Base-by-base conservation (phyloP, 1,284 basidiomycete genomes). In the Coniophora puteana region DNA sequence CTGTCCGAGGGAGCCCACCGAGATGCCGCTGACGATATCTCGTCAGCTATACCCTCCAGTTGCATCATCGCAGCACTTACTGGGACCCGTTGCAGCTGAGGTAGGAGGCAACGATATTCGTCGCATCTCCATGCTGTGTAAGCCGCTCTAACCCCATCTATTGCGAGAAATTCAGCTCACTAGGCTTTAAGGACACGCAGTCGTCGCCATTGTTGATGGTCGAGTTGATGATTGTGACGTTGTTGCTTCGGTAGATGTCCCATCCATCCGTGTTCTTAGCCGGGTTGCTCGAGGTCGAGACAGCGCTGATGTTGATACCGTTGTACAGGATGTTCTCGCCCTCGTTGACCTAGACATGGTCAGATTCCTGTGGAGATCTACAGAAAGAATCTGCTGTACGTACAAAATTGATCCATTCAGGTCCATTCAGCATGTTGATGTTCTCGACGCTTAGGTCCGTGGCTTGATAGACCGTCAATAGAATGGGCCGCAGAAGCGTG, bases 171-270 rank as follows among this genome's bases (percentile, higher is more conserved):
- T n/a, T n/a, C n/a, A 2, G 40, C 62, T 52, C 65, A 69, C 82
- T 84, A 3, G 81, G 75, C 58, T 83, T 83, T 67, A 85, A 83
- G 4, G 71, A 71, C 23, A 83, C 75, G 53, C 79, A 85, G 55
- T 82, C 75, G 46, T 79, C 80, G 4, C 74, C 78, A 40, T 82
- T 81, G 40, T 71, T 68, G 37, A 81, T 78, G 14, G 69, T 61
- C 1, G 74, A 76, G 47, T 80, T 68, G 32, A 61, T 56, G 36
- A 80, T 72, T 0, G 66, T 62, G 10, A 81, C 69, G 38, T 64
- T 62, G 43, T 74, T 69, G 26, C 74, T 77, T 36, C 77, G 70
- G 53, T 82, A 81, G 17, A 78, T 74, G 50, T 83, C 74, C 78
- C 78, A 81, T 7, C 79, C 80, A 48, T 82, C 78, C 38, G 78